Base-by-base conservation (phyloP, 352 stramenopile genomes). In the Globisporangium perplexum region DNA sequence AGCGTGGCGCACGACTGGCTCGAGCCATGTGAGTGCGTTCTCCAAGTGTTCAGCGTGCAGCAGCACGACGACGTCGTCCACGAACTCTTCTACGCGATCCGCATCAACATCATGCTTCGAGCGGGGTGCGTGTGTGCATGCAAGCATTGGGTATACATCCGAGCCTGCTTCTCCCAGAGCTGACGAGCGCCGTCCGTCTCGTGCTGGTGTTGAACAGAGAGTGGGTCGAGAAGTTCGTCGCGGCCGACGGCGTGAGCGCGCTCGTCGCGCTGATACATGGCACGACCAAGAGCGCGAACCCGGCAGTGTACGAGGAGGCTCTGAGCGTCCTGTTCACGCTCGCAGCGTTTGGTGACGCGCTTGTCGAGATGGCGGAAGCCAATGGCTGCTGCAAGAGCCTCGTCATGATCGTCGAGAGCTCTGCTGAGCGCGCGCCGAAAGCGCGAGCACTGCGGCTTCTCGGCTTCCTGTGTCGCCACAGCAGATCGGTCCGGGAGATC, bases 81-180 rank as follows among this genome's bases (percentile, higher is more conserved):
- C 14, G 72, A 86, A 35, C 69, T 90, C 26, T 83, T 78, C 48
- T 62, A 73, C 17, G 73, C 74, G 3, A 71, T 88, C 50, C 74
- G 77, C 5, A 76, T 90, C 59, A 88, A 86, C 48, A 61, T 83
- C 5, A 46, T 88, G 20, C 62, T 88, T 0, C 62, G 70, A 59
- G 46, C 70, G 22, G 67, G 65, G 77, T 90, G 55, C 50, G 57
- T 63, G 28, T 15, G 5, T 28, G 4, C n/a, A n/a, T n/a, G n/a
- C n/a, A n/a, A n/a, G n/a, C n/a, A n/a, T n/a, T n/a, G n/a, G n/a
- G n/a, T n/a, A n/a, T n/a, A n/a, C n/a, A n/a, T n/a, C n/a, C n/a
- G n/a, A n/a, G n/a, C n/a, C n/a, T n/a, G n/a, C n/a, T n/a, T n/a
- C n/a, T n/a, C n/a, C n/a, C n/a, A n/a, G 17, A 36, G 11, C 12